Evolutionary conservation across 2,329 filamentous ascomycete genomes (phyloP), one percentile per base, ranked within the genome.

Genomic region (Colletotrichum cordylinicola): DNA sequence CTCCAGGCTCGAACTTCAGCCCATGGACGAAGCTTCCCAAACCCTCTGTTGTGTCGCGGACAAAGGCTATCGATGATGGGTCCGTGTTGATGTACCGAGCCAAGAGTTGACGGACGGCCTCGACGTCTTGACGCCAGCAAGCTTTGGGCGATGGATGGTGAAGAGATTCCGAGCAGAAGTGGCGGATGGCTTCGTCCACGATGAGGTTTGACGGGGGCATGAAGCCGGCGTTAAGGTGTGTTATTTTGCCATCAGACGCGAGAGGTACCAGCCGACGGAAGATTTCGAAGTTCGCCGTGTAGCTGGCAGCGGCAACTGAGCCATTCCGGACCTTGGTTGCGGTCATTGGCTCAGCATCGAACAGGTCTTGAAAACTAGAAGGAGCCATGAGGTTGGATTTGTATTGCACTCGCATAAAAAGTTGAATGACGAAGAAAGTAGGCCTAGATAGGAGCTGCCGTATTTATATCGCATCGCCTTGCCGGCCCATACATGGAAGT

Each of bases 21-120:
- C 77, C 72, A 7, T 76, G 78, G 52, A 82, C 80, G 70, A 84
- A 83, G 35, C 68, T 72, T 4, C 80, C 80, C 1, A 83, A 73
- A 1, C 77, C 83, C 58, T 84, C 83, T 2, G 83, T 84, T 0
- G 83, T 84, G 64, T 84, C 82, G 4, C 82, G 79, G 1, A 81
- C 82, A 58, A 84, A 81, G 4, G 81, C 80, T 18, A 84, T 77
- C 3, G 78, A 71, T 0, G 77, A 65, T 2, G 77, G 67, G 4
- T 80, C 74, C n/a, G 82, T 77, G 55, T 81, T 80, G 78, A 84
- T 80, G 70, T 82, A 83, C 10, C 78, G 71, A 2, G 76, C 82
- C 7, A 84, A 9, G 0, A 83, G 76, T 2, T 66, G 33, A 18
- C 64, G 37, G 1, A 72, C 62, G 15, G 52, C 64, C 12, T 72